Conservation (phyloP, 768 basidiomycete genomes). For the Agaricus bisporus region DNA sequence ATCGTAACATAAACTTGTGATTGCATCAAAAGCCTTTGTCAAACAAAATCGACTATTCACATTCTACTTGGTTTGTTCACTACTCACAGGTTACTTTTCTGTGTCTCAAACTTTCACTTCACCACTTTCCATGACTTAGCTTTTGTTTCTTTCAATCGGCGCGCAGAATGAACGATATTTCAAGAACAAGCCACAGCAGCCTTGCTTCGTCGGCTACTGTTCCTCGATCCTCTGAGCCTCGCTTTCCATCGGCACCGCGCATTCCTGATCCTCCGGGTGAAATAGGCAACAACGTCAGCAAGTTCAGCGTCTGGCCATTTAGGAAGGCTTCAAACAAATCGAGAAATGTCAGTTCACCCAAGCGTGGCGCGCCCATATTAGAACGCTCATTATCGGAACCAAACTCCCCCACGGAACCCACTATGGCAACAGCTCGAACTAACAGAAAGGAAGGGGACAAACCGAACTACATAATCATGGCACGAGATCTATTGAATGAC, state of each 20-base stretch:
- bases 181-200: neutral
- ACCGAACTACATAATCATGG: constrained; percentile 3
- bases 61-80: too few species aligned
- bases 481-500: neutral
- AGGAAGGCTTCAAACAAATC: neutral
- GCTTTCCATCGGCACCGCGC: neutral
- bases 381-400: constrained; percentile 7
- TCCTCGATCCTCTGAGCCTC: constrained; percentile 2
- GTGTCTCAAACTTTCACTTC: neutral
- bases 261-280: neutral
- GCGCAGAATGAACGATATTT: constrained; percentile 1
- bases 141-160: neutral
- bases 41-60: neutral
- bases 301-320: constrained; percentile 3
- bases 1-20: neutral
- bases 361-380: neutral
- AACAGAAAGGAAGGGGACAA: neutral
- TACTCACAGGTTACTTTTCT: neutral
- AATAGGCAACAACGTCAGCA: neutral
- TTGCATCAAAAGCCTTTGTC: constrained; percentile 1
- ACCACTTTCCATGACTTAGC: neutral
- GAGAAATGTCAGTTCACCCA: neutral
- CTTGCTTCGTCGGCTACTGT: neutral
- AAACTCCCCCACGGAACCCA: constrained; percentile 4
- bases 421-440: neutral